phyloP scores from a whole-genome alignment of 768 basidiomycete species.

The Tricholoma bakamatsutake region DNA sequence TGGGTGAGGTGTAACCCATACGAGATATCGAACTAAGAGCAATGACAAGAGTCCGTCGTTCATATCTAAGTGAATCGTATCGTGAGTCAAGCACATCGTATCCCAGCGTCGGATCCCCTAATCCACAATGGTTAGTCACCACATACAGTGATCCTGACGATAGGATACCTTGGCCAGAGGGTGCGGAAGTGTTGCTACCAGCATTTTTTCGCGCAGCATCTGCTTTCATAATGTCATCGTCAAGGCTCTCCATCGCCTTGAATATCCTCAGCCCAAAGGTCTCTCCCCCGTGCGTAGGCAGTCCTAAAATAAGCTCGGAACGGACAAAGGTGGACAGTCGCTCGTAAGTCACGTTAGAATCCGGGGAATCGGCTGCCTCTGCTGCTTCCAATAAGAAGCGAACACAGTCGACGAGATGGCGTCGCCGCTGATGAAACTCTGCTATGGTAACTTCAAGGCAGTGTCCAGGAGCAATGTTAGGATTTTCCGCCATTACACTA shows the following conservation, averaged over 20 bases:
- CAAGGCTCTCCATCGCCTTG: conserved; percentile 57
- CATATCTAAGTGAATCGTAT: conserved; percentile 67
- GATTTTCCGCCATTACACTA: conserved; percentile 53
- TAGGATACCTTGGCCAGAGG: conserved; percentile 50
- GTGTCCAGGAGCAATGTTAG: conserved; percentile 52
- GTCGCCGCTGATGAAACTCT: conserved; percentile 64
- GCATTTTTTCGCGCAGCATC: conserved; percentile 60
- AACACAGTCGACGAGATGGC: conserved; percentile 66
- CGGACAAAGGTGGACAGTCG: conserved; percentile 51
- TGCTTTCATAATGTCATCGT: conserved; percentile 44
- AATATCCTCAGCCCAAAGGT: conserved; percentile 53
- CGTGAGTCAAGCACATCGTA: conserved; percentile 63
- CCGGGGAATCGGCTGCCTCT: conserved; percentile 37
- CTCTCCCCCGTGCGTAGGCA: conserved; percentile 29
- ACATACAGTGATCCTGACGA: background rate
- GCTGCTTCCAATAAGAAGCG: conserved; percentile 64
- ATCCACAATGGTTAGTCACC: background rate
- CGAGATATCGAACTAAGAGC: conserved; percentile 58
- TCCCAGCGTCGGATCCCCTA: conserved; percentile 50
- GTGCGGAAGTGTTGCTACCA: conserved; percentile 50
- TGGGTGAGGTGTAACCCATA: conserved; percentile 51
- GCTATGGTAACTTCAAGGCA: conserved; percentile 62
- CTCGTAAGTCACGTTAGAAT: conserved; percentile 41
- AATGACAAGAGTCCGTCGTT: conserved; percentile 63
- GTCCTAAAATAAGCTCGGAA: conserved; percentile 43